Evolutionary conservation across 192 early-diverging fungal genomes (phyloP).

Genomic region (Lobosporangium transversale): DNA sequence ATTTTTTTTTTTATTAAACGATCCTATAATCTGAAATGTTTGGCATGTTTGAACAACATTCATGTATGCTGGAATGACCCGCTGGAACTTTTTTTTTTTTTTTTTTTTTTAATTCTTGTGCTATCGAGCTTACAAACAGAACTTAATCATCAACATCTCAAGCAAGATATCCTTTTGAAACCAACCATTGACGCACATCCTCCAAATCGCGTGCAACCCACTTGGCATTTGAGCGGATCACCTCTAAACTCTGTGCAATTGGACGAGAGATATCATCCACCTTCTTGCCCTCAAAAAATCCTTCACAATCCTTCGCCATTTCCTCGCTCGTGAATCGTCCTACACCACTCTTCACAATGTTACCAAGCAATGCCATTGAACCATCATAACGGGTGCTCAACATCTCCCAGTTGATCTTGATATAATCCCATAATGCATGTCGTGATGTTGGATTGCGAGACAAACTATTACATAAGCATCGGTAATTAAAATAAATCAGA

Average conservation of each 20-base stretch:
- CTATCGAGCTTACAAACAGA: no score
- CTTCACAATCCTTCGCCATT: constrained; percentile 69
- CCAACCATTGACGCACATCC: constrained; percentile 64
- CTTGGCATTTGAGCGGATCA: constrained; percentile 67
- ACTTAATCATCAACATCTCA: no score
- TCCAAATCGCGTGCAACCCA: constrained; percentile 65
- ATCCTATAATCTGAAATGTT: no score
- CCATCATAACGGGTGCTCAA: constrained; percentile 65
- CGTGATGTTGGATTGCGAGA: constrained; percentile 64
- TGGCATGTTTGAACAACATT: no score
- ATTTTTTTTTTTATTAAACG: no score
- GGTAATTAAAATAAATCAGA: no score
- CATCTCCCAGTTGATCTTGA: constrained; percentile 68
- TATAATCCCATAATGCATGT: constrained; percentile 72
- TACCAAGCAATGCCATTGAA: constrained; percentile 58
- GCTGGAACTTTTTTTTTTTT: no score
- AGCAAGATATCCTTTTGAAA: constrained; percentile 38
- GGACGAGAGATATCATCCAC: constrained; percentile 70
- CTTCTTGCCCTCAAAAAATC: constrained; percentile 71
- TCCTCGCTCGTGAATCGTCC: constrained; percentile 62
- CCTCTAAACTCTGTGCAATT: constrained; percentile 79
- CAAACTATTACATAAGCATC: constrained; percentile 58
- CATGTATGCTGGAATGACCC: no score
- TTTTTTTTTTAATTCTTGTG: no score
- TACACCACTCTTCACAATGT: constrained; percentile 54